Evolutionary conservation across 331 rosid genomes (phyloP).

Genomic region (Cucumis variabilis): DNA sequence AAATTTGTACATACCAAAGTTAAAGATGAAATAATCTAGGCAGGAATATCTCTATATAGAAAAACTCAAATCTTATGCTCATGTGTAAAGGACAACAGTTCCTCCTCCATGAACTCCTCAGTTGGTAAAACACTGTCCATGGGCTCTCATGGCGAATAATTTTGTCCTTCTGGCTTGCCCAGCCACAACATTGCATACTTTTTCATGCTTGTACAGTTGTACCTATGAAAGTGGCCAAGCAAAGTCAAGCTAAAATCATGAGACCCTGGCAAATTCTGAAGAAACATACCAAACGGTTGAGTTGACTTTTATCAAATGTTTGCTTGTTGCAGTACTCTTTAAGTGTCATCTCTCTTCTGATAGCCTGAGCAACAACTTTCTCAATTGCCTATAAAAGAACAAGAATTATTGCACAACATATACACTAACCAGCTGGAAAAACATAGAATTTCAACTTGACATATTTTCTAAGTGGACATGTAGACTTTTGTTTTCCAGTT

Average conservation of each 20-base stretch:
- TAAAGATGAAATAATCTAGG: constrained; percentile 30
- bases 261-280: constrained; percentile 31
- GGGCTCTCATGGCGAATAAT: constrained; percentile 91
- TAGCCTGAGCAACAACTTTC: constrained; percentile 94
- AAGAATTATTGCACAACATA: neutral
- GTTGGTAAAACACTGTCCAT: constrained; percentile 93
- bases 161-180: constrained; percentile 92
- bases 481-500: no score
- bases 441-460: constrained; percentile 40
- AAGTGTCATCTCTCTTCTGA: constrained; percentile 98
- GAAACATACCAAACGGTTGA: constrained; percentile 84
- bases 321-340: constrained; percentile 89
- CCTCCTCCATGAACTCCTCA: constrained; percentile 90
- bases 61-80: constrained; percentile 77
- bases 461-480: constrained; percentile 50
- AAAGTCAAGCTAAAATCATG: constrained; percentile 40
- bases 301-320: constrained; percentile 77
- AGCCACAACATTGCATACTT: constrained; percentile 84
- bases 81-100: constrained; percentile 65
- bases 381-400: constrained; percentile 66
- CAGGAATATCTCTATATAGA: constrained; percentile 29
- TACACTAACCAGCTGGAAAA: constrained; percentile 26
- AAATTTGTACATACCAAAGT: constrained; percentile 55
- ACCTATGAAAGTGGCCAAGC: constrained; percentile 56
- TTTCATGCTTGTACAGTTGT: constrained; percentile 91